These are phyloP conservation scores for Umbelopsis sp. DNA, from an alignment of 192 early-diverging fungal species.

Conservation along the genomic window DNA sequence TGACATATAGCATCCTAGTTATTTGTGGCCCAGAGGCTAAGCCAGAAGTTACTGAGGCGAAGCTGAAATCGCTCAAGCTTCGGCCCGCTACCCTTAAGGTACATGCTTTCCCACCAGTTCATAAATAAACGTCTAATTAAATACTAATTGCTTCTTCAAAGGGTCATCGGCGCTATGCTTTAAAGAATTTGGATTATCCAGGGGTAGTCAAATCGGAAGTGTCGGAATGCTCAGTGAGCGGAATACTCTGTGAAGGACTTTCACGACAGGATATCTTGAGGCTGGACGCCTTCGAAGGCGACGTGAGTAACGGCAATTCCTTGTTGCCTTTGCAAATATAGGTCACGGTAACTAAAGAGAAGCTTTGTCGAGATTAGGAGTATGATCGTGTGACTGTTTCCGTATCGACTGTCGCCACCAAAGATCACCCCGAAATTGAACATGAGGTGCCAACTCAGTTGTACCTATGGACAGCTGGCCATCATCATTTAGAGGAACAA, in stretches of 20 bases:
- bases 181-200: conserved; percentile 13
- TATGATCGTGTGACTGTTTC: conserved; percentile 10
- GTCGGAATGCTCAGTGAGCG: background rate
- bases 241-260: conserved; percentile 8
- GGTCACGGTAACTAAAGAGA: background rate
- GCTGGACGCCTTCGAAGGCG: conserved; percentile 13
- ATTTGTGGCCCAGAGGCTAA: background rate
- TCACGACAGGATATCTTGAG: background rate
- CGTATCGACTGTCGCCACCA: background rate
- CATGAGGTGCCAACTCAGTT: background rate
- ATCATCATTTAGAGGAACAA: background rate
- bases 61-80: background rate
- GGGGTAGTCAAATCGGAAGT: conserved; percentile 8
- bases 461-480: conserved; percentile 6
- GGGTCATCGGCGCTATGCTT: conserved; percentile 1
- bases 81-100: background rate
- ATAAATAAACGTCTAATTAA: no score
- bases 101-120: background rate
- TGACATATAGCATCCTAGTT: background rate
- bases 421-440: background rate
- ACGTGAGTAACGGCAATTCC: background rate
- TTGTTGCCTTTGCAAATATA: background rate
- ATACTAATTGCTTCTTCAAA: background rate
- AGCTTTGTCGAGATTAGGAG: background rate
- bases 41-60: background rate